These are phyloP conservation scores for Clarireedia paspali DNA, from an alignment of 2,329 filamentous ascomycete genomes.

Conservation along the genomic window DNA sequence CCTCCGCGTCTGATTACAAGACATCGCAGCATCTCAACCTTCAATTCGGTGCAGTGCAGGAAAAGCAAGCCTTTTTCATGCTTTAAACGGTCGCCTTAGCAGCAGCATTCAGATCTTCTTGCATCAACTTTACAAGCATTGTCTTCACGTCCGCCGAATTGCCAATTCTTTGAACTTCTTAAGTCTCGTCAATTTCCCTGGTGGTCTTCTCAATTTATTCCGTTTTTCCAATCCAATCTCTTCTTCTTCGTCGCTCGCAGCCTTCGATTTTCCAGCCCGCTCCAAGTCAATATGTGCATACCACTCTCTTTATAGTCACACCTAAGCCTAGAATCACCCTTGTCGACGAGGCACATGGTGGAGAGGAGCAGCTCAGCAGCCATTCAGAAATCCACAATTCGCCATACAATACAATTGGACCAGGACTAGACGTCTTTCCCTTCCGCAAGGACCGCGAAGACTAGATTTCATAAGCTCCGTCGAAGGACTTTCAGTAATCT, in stretches of 20 bases:
- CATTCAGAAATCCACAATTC: no score
- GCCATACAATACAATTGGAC: background rate
- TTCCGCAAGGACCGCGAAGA: background rate
- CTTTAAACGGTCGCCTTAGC: background rate
- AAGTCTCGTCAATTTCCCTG: no score
- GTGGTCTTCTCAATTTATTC: no score
- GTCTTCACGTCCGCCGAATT: background rate
- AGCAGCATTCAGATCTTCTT: background rate
- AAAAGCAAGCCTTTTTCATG: background rate
- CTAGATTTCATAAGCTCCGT: background rate
- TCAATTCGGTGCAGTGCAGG: conserved; percentile 1
- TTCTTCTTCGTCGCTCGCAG: no score
- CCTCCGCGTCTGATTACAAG: background rate
- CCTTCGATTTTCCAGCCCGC: no score
- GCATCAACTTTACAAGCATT: background rate
- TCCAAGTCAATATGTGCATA: no score
- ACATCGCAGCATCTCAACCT: background rate
- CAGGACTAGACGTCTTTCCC: background rate
- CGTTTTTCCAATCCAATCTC: no score
- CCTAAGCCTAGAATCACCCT: background rate
- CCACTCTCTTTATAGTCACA: no score
- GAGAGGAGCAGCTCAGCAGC: background rate
- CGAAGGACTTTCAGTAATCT: no score
- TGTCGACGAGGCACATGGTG: background rate
- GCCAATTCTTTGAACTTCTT: no score